Conservation (phyloP, 2,329 filamentous ascomycete genomes). For the Chalaropsis thielavioides region DNA sequence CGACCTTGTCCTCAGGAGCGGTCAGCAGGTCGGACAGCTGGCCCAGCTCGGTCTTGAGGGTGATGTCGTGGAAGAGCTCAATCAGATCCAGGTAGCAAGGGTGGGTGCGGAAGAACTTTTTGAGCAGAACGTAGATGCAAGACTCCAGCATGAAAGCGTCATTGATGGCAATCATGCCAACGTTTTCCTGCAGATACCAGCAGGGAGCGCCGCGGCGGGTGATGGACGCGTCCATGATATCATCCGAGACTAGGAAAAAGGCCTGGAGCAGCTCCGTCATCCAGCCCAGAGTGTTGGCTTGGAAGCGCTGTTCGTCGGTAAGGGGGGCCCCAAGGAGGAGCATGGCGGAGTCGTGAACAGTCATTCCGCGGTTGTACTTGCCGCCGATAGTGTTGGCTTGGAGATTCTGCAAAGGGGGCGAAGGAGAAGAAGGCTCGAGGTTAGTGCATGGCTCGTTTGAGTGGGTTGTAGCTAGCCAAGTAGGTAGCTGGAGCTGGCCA, state of each 20-base stretch:
- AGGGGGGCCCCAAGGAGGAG: conserved; percentile 60
- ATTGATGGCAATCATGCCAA: conserved; percentile 96
- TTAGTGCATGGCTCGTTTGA: no score
- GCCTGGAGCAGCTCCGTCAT: conserved; percentile 96
- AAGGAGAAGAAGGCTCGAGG: no score
- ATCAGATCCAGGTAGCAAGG: conserved; percentile 79
- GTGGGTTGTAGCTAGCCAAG: not conserved
- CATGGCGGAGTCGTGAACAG: conserved; percentile 79
- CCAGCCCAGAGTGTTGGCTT: conserved; percentile 82
- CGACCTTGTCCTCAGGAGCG: conserved; percentile 81
- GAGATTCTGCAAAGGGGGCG: conserved; percentile 45
- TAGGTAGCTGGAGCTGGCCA: not conserved
- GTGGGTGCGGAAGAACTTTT: conserved; percentile 83
- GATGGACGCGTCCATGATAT: conserved; percentile 95
- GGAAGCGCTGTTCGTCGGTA: conserved; percentile 71
- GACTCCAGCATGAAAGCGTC: conserved; percentile 93
- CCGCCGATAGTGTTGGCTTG: conserved; percentile 79
- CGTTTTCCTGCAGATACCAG: conserved; percentile 83
- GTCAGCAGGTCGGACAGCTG: conserved; percentile 92
- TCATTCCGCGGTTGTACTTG: conserved; percentile 98
- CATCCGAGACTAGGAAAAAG: conserved; percentile 96
- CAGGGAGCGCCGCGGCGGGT: conserved; percentile 88
- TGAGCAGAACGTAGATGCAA: conserved; percentile 77
- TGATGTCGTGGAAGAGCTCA: conserved; percentile 91
- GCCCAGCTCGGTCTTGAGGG: conserved; percentile 87